Evolutionary conservation across 768 basidiomycete genomes (phyloP).

Genomic region (Gelatoporia subvermispora): DNA sequence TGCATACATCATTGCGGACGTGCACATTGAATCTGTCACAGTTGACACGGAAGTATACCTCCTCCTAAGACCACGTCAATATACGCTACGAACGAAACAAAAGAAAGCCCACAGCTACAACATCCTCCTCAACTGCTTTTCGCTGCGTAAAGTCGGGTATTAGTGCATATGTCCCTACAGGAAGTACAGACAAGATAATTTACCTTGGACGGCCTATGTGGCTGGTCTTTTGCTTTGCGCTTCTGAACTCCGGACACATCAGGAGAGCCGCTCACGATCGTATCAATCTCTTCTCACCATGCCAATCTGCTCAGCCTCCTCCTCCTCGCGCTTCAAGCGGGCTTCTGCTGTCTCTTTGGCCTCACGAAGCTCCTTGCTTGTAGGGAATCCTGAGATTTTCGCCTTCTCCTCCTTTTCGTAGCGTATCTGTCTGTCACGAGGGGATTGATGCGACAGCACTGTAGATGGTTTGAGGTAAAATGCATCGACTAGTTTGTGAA

Average conservation of each 20-base stretch:
- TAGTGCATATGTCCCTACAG: slow-evolving; percentile 12
- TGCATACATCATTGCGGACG: slow-evolving; percentile 75
- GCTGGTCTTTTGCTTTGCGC: slow-evolving; percentile 51
- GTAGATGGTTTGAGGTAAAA: slow-evolving; percentile 82
- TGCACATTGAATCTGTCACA: slow-evolving; percentile 83
- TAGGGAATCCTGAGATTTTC: slow-evolving; percentile 72
- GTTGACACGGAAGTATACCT: slow-evolving; percentile 81
- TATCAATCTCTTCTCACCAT: slow-evolving; percentile 43
- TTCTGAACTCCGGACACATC: slow-evolving; percentile 42
- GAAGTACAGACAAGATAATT: background rate
- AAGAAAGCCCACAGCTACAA: slow-evolving; percentile 54
- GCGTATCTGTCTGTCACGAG: slow-evolving; percentile 72
- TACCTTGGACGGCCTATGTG: slow-evolving; percentile 52
- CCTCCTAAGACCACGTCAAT: slow-evolving; percentile 39
- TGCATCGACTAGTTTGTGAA: slow-evolving; percentile 66
- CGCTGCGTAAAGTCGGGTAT: slow-evolving; percentile 24
- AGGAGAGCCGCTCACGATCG: background rate
- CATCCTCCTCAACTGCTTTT: slow-evolving; percentile 47
- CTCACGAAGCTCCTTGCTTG: slow-evolving; percentile 72
- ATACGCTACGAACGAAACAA: too few species aligned
- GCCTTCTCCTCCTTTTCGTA: slow-evolving; percentile 77
- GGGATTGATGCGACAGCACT: slow-evolving; percentile 70
- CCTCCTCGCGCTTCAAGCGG: slow-evolving; percentile 63
- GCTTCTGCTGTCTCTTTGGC: slow-evolving; percentile 63
- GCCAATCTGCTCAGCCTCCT: slow-evolving; percentile 68